These are phyloP conservation scores for Xylona heveae DNA, from an alignment of 495 filamentous ascomycete species.

Conservation along the genomic window DNA sequence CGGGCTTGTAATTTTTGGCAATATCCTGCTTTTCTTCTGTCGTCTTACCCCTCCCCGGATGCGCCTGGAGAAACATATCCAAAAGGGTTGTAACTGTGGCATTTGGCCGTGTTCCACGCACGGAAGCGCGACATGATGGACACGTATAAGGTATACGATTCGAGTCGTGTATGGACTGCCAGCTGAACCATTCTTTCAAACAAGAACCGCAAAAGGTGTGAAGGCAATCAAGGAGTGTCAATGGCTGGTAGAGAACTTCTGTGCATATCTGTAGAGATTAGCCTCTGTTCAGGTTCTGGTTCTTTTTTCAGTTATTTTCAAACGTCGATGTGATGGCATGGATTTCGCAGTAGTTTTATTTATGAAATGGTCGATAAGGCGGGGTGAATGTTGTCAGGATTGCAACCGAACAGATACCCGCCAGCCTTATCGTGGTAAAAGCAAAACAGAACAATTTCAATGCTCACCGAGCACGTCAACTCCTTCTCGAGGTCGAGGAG, in stretches of 20 bases:
- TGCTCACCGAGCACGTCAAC: constrained; percentile 6
- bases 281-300: neutral
- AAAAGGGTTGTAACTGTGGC: constrained; percentile 64
- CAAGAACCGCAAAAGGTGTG: constrained; percentile 95
- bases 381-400: neutral
- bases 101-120: constrained; percentile 67
- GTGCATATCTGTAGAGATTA: constrained; percentile 57
- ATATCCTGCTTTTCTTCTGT: constrained; percentile 51
- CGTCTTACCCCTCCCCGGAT: constrained; percentile 46
- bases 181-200: constrained; percentile 79
- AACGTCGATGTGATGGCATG: neutral
- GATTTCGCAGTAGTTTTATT: neutral
- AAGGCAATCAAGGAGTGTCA: constrained; percentile 90
- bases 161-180: constrained; percentile 34
- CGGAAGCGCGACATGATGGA: constrained; percentile 71
- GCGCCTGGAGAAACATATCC: constrained; percentile 53
- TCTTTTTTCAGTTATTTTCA: neutral
- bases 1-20: constrained; percentile 45
- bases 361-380: neutral
- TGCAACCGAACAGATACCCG: neutral
- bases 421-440: neutral
- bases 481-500: constrained; percentile 7
- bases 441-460: neutral
- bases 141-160: constrained; percentile 50
- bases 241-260: constrained; percentile 83